Evolutionary conservation across 495 filamentous ascomycete species (phyloP), one percentile per base, ranked within the genome.

Genomic region (Daldinia vernicosa): DNA sequence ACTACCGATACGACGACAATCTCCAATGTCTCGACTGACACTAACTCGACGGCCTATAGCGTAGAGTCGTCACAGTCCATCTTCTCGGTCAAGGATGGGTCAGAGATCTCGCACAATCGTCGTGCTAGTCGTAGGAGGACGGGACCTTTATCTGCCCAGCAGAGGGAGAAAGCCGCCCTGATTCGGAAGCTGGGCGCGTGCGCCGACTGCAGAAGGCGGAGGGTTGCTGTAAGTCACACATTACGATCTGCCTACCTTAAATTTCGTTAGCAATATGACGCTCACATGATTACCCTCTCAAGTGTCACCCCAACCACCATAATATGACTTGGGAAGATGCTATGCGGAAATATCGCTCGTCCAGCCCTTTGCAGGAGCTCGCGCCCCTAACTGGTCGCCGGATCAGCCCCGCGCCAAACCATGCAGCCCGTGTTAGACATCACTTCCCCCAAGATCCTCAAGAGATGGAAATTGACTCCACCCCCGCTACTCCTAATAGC

Each of bases 231-330:
- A 80, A 83, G 83, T 80, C 30, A 54, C 53, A 62, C 50, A 47
- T 64, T 68, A 57, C 27, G 39, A 63, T 56, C 57, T 74, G n/a
- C 60, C 69, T 50, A 56, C 54, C 57, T 14, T 27, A 33, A 47
- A 32, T 53, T 17, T 43, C 28, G 35, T 35, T 32, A 57, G 40
- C 35, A 15, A 19, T 24, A 40, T 59, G 50, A 52, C 54, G 66
- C 75, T 77, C 64, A 79, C 74, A 75, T 75, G 51, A 67, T 67
- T 54, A 47, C 50, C 39, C 56, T 47, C 58, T 67, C 26, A 71
- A 85, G 83, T 85, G 83, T 66, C 81, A 85, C 69, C 82, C 83
- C 0, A 80, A 80, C 56, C 83, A 85, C 71, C 82, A 83, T 66
- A 80, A 79, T 70, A 83, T 83, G 82, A 81, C 82, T 1, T 85